Evolutionary conservation across 805 yeast genomes (phyloP).

Genomic region (Dipodascopsis tothii): DNA sequence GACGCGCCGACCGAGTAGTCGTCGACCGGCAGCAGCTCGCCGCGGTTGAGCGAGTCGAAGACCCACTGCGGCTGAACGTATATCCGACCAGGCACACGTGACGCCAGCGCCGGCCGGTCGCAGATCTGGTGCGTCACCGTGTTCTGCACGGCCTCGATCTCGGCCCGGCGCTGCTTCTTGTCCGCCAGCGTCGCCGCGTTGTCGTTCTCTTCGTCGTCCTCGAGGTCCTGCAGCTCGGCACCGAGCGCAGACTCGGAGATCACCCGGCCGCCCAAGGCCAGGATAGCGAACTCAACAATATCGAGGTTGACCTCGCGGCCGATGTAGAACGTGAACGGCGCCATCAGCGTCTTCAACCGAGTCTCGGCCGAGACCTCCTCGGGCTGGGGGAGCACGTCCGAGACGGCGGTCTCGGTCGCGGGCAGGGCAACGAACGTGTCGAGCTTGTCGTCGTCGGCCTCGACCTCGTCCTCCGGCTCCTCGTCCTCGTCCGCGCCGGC

Average conservation of each 20-base stretch:
- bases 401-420: slow-evolving; percentile 18
- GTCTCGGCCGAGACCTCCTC: slow-evolving; percentile 33
- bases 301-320: slow-evolving; percentile 96
- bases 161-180: slow-evolving; percentile 4
- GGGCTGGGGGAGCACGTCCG: slow-evolving; percentile 25
- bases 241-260: slow-evolving; percentile 84
- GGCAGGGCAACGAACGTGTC: slow-evolving; percentile 24
- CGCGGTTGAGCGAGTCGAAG: slow-evolving; percentile 81
- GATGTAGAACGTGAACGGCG: slow-evolving; percentile 69
- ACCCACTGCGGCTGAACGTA: slow-evolving; percentile 98
- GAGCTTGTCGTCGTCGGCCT: slow-evolving; percentile 24
- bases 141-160: slow-evolving; percentile 9
- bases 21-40: slow-evolving; percentile 64
- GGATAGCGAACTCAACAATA: slow-evolving; percentile 75
- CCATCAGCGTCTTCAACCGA: slow-evolving; percentile 57
- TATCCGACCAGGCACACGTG: slow-evolving; percentile 82
- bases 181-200: slow-evolving; percentile 11
- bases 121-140: slow-evolving; percentile 85
- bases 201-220: slow-evolving; percentile 29
- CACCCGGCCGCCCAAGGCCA: slow-evolving; percentile 78
- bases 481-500: slow-evolving; percentile 44
- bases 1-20: slow-evolving; percentile 89
- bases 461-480: slow-evolving; percentile 34
- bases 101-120: slow-evolving; percentile 77
- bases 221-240: slow-evolving; percentile 42